phyloP scores from a whole-genome alignment of 2,329 filamentous ascomycete species.

The Elsinoe ampelina region DNA sequence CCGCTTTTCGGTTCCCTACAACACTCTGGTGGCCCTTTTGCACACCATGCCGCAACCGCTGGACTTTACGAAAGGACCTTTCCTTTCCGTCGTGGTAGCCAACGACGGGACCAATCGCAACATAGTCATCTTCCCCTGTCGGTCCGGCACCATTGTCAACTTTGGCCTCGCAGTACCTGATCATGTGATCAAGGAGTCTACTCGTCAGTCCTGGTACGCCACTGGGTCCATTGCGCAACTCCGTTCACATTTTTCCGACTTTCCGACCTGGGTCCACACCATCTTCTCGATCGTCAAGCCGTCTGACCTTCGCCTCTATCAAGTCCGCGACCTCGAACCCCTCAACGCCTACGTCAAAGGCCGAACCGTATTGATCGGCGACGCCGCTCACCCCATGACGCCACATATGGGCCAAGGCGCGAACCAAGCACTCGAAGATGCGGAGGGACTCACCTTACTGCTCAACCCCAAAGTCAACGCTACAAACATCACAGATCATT shows the following conservation, averaged over 20 bases:
- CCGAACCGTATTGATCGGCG: slow-evolving; percentile 23
- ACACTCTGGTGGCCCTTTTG: not conserved
- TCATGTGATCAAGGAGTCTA: not conserved
- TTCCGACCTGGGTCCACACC: slow-evolving; percentile 1
- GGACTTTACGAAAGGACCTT: not conserved
- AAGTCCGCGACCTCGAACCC: slow-evolving; percentile 12
- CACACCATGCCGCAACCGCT: not conserved
- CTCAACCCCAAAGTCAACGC: not conserved
- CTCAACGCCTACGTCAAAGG: slow-evolving; percentile 1
- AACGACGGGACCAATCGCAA: slow-evolving; percentile 7
- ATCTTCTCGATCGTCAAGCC: not conserved
- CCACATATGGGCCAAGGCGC: slow-evolving; percentile 34
- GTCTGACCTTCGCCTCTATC: slow-evolving; percentile 1
- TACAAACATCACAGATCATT: not conserved
- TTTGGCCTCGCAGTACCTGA: slow-evolving; percentile 6
- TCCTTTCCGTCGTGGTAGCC: slow-evolving; percentile 5
- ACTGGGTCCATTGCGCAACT: not conserved
- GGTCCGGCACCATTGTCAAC: not conserved
- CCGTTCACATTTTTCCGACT: not conserved
- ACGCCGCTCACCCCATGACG: slow-evolving; percentile 28
- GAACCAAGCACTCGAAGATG: slow-evolving; percentile 32
- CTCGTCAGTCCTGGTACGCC: not conserved
- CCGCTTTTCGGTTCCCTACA: slow-evolving; percentile 1
- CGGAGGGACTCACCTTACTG: slow-evolving; percentile 19
- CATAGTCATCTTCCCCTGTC: slow-evolving; percentile 3